Evolutionary conservation across 768 basidiomycete species (phyloP), one percentile per base, ranked within the genome.

Genomic region (Sistotremastrum suecicum): DNA sequence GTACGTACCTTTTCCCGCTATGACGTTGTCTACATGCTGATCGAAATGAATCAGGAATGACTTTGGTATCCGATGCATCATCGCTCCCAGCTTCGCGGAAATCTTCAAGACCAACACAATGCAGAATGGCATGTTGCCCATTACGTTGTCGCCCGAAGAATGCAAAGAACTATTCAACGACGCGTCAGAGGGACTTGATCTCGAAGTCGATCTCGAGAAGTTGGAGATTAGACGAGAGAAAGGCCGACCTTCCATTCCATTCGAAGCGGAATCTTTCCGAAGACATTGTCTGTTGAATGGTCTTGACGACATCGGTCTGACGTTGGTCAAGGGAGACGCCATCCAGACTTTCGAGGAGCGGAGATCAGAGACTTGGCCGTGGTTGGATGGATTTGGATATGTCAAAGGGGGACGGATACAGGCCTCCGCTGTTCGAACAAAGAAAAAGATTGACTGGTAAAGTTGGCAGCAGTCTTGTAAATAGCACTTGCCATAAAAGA

Each of bases 331-430:
- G 59, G 78, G 70, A 33, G 66, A 66, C 7, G 60, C 70, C n/a
- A 95, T 99, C 52, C 68, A 71, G 49, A 54, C 61, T 38, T 99
- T 97, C 55, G 95, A 99, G 72, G 57, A 72, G 56, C 74, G 73
- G 55, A 65, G 95, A 52, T 83, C 78, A 30, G 66, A 76, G 56
- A 60, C 67, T 48, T 98, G 91, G 90, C 86, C 95, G 4, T 99
- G 95, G 95, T 65, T 97, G 60, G 88, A 99, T 58, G 95, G 94
- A 34, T 85, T 94, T 50, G 90, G 90, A 30, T 95, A 90, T 65
- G 62, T 58, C 45, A 71, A 80, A 58, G 83, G 80, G 40, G 75
- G 70, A 38, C 83, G 80, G 60, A 86, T 89, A 45, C 78, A 81
- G 2, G 54, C 60, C 5, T 54, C 65, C 5, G 55, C 49, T 12